phyloP scores from a whole-genome alignment of 495 filamentous ascomycete genomes.

The Trichocladium uniseriatum region DNA sequence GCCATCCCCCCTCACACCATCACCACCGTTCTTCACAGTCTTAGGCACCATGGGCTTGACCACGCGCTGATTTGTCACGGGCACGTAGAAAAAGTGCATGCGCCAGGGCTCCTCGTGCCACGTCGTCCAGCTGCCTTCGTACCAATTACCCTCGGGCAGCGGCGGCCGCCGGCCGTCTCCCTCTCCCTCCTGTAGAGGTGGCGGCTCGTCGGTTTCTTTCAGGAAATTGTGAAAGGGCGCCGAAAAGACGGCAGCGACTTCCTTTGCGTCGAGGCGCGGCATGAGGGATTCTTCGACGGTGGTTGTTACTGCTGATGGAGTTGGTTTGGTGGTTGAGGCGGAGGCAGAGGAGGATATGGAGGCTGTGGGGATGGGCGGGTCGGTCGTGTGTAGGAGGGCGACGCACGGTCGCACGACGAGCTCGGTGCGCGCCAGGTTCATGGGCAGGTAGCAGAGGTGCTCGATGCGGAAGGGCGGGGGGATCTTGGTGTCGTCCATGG shows the following conservation, averaged over 20 bases:
- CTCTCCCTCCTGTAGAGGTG: neutral
- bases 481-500: conserved; percentile 51
- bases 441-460: conserved; percentile 74
- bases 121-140: conserved; percentile 55
- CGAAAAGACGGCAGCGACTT: conserved; percentile 87
- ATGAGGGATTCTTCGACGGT: conserved; percentile 62
- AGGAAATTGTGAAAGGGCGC: conserved; percentile 73
- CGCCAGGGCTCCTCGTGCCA: conserved; percentile 57
- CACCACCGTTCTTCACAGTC: neutral
- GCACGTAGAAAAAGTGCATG: conserved; percentile 87
- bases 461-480: conserved; percentile 68
- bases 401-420: conserved; percentile 79
- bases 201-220: conserved; percentile 36
- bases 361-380: conserved; percentile 17
- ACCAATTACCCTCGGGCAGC: conserved; percentile 54
- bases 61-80: conserved; percentile 51
- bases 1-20: too few relatives aligned
- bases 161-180: too few relatives aligned
- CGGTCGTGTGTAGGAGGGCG: conserved; percentile 61
- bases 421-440: conserved; percentile 70
- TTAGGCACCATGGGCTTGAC: conserved; percentile 39
- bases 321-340: neutral
- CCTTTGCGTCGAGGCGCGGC: conserved; percentile 68
- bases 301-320: neutral
- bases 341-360: neutral